These are phyloP conservation scores for Thinopyrum obtusiflorum DNA, from an alignment of 202 grass and related monocot species.

Conservation along the genomic window DNA sequence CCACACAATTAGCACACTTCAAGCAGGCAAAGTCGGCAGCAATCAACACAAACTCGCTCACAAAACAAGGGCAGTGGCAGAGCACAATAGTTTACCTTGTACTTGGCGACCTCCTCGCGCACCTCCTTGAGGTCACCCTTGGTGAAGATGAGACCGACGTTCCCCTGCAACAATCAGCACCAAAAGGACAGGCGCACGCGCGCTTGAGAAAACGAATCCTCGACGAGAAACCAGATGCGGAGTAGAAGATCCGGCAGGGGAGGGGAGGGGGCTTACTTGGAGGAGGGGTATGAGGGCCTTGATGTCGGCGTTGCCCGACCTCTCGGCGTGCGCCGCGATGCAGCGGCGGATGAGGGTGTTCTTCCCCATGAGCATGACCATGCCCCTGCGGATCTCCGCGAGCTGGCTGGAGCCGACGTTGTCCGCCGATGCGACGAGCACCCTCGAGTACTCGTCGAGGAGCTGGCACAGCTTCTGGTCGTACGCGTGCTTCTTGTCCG, in stretches of 20 bases:
- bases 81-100: slow-evolving; percentile 47
- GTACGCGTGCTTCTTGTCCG: slow-evolving; percentile 79
- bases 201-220: background rate
- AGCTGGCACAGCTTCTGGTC: slow-evolving; percentile 71
- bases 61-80: background rate
- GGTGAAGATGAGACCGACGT: slow-evolving; percentile 93
- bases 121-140: slow-evolving; percentile 93
- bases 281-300: slow-evolving; percentile 60
- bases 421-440: slow-evolving; percentile 70
- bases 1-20: background rate
- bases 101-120: slow-evolving; percentile 77
- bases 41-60: background rate
- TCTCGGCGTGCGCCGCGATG: slow-evolving; percentile 72
- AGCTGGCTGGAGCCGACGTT: slow-evolving; percentile 89
- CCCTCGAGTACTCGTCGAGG: slow-evolving; percentile 74
- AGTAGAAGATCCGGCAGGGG: background rate
- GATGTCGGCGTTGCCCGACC: slow-evolving; percentile 50
- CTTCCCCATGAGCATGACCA: slow-evolving; percentile 84
- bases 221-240: background rate
- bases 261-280: slow-evolving; percentile 23
- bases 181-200: background rate
- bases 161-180: slow-evolving; percentile 40
- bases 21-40: background rate
- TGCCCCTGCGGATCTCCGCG: slow-evolving; percentile 52
- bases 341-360: slow-evolving; percentile 87